A percentile compares a stretch with the other conserved stretches of the same genome.
Evolutionary conservation across 495 filamentous ascomycete genomes (phyloP).

Genomic region (Penicillium tannophilum): DNA sequence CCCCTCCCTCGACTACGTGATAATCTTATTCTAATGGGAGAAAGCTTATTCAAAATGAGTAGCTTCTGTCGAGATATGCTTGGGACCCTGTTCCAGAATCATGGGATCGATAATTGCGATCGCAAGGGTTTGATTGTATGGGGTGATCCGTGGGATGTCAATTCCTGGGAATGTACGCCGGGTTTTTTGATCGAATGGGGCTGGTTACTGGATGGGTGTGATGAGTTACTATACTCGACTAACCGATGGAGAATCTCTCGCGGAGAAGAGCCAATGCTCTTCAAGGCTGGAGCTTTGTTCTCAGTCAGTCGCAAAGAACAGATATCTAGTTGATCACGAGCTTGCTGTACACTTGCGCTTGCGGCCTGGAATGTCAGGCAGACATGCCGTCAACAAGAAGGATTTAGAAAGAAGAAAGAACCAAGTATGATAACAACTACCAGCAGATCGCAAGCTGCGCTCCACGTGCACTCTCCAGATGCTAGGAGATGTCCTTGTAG

Average conservation of each 20-base stretch:
- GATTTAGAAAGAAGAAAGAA: no score
- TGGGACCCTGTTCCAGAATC: slow-evolving; percentile 2
- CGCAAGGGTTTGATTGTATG: slow-evolving; percentile 37
- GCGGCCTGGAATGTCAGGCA: background rate
- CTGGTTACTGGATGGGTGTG: slow-evolving; percentile 4
- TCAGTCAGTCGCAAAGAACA: no score
- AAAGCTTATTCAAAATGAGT: slow-evolving; percentile 6
- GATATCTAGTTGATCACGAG: no score
- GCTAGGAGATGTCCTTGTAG: no score
- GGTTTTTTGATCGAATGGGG: background rate
- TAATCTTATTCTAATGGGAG: slow-evolving; percentile 15
- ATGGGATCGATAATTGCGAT: background rate
- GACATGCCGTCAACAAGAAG: background rate
- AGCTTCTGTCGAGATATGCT: slow-evolving; percentile 13
- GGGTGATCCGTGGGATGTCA: slow-evolving; percentile 40
- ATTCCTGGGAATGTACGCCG: slow-evolving; percentile 3
- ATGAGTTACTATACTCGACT: background rate
- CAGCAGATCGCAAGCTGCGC: no score
- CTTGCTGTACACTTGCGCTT: no score
- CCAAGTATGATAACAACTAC: no score
- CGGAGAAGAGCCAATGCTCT: background rate
- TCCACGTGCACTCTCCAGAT: no score
- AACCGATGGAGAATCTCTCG: slow-evolving; percentile 1
- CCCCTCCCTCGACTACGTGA: slow-evolving; percentile 21
- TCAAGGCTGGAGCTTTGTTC: no score